Conservation (phyloP, 2,329 filamentous ascomycete genomes). For the Ophiocordyceps camponoti-floridani region DNA sequence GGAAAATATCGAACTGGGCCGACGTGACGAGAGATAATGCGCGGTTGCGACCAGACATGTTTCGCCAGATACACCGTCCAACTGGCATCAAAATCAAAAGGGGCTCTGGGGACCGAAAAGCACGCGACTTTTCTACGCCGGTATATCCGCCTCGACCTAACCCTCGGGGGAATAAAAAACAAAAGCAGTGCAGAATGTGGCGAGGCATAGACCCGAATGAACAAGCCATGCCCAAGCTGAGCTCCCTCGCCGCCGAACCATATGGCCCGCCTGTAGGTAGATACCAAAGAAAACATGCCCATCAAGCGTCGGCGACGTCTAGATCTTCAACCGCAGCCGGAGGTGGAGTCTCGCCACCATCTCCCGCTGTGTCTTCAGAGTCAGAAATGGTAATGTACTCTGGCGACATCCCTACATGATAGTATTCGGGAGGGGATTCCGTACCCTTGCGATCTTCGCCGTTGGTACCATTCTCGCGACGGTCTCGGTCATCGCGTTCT, state of each 20-base stretch:
- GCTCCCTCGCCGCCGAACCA: neutral
- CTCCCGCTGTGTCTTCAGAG: too few relatives aligned
- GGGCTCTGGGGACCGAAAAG: neutral
- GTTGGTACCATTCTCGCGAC: constrained; percentile 61
- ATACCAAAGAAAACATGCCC: neutral
- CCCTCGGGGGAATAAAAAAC: neutral
- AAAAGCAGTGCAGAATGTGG: neutral
- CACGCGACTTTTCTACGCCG: constrained; percentile 1
- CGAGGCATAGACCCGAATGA: neutral
- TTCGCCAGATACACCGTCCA: too few relatives aligned
- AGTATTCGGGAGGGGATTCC: constrained; percentile 9
- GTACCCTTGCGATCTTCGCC: constrained; percentile 83
- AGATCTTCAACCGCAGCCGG: constrained; percentile 81
- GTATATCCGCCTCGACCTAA: neutral
- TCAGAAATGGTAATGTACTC: too few relatives aligned
- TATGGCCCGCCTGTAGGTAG: neutral
- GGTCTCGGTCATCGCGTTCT: constrained; percentile 54
- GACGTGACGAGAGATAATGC: neutral
- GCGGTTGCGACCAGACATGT: too few relatives aligned
- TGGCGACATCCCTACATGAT: too few relatives aligned
- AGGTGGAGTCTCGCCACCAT: constrained; percentile 47
- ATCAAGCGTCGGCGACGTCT: constrained; percentile 76
- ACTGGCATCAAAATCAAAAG: neutral
- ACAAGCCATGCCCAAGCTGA: neutral
- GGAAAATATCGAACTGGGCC: neutral